A percentile compares a stretch with the other conserved stretches of the same genome.
phyloP scores from a whole-genome alignment of 116 monocot species.

The Cymodocea nodosa region DNA sequence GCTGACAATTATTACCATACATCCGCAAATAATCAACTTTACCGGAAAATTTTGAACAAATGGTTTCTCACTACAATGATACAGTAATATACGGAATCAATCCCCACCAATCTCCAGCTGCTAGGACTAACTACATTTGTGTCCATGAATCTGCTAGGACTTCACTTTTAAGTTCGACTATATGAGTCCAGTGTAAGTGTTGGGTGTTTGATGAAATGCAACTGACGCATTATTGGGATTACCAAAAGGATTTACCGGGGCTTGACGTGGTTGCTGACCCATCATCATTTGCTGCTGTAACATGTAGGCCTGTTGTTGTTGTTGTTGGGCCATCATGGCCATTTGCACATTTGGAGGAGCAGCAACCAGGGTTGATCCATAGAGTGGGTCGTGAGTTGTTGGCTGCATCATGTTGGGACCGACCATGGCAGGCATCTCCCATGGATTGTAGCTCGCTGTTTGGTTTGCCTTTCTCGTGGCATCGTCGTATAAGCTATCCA shows the following conservation, averaged over 20 bases:
- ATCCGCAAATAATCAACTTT: conserved; percentile 1
- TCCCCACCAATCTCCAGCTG: not conserved
- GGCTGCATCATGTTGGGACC: conserved; percentile 33
- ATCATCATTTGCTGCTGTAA: conserved; percentile 76
- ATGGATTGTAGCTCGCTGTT: conserved; percentile 74
- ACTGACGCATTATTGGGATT: conserved; percentile 23
- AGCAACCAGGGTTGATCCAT: conserved; percentile 46
- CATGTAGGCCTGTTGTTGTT: conserved; percentile 84
- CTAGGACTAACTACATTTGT: not conserved
- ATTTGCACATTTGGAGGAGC: conserved; percentile 72
- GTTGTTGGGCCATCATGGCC: conserved; percentile 84
- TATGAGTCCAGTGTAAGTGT: conserved; percentile 19
- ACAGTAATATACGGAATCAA: not conserved
- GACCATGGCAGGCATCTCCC: conserved; percentile 41
- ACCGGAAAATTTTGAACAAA: not conserved
- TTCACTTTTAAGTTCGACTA: not conserved
- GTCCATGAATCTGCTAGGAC: not conserved
- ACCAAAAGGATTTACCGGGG: conserved; percentile 55
- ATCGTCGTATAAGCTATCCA: conserved; percentile 94
- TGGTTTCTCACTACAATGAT: not conserved
- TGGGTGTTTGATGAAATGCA: conserved; percentile 29
- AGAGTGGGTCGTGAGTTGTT: conserved; percentile 58
- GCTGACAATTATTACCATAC: not conserved
- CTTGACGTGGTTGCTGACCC: conserved; percentile 36
- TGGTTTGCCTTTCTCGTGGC: conserved; percentile 61